Base-by-base conservation (phyloP, 176 grass and related monocot species). In the Stipa capillata region DNA sequence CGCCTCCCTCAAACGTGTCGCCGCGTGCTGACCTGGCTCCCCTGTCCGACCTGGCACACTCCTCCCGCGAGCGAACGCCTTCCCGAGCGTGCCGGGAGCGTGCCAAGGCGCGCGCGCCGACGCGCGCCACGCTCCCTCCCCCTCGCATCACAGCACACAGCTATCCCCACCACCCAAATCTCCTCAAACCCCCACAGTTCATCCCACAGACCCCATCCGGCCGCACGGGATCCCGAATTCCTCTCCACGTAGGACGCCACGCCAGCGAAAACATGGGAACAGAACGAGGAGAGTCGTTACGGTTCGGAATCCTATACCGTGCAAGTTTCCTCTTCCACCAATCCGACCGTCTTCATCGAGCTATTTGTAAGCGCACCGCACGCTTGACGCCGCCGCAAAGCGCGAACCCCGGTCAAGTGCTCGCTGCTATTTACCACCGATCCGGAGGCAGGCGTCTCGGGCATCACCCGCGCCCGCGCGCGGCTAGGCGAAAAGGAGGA, bases 351-450 rank as follows among this genome's bases (percentile, higher is more conserved):
- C n/a, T n/a, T n/a, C n/a, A n/a, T 27, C 16, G 25, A 61, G 76
- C 75, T 88, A 88, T 84, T 84, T 84, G 49, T 79, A 88, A 58
- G 68, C 81, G 86, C 68, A 84, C 82, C 86, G 51, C 74, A 35
- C 75, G 59, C 73, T 84, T 69, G 31, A n/a, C 75, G 75, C 68
- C 81, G 86, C 67, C 64, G 78, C 49, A 42, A 69, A 65, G 45
- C 44, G 14, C 57, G 54, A 79, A 67, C 52, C 45, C 60, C 24
- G 66, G 34, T 35, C 34, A 15, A 4, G 33, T 54, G 14, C 79
- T 12, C n/a, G n/a, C n/a, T 36, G 14, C 47, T 53, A 14, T 59
- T 70, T 39, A 32, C 67, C 59, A 21, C 39, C 23, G 24, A 24
- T 40, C 25, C n/a, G n/a, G n/a, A n/a, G n/a, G n/a, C n/a, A n/a